These are phyloP conservation scores for Geoglossum glabrum DNA, from an alignment of 495 filamentous ascomycete genomes.

Conservation along the genomic window DNA sequence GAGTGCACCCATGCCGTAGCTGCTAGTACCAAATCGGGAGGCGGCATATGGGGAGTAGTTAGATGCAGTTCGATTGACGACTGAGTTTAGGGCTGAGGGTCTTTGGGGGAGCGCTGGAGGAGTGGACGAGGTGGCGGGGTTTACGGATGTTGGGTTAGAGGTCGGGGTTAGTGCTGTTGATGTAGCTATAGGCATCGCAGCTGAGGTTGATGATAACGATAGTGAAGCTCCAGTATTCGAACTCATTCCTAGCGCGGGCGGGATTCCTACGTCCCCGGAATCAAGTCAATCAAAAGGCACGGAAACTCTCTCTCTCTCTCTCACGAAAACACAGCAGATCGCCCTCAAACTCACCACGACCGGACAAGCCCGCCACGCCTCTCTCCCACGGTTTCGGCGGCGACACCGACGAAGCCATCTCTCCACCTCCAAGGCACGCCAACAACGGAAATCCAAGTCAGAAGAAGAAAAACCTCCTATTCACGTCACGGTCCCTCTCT, in stretches of 20 bases:
- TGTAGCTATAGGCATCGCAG: slow-evolving; percentile 18
- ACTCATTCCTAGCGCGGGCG: too few relatives aligned
- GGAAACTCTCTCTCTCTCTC: neutral
- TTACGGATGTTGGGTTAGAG: slow-evolving; percentile 19
- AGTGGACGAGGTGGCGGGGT: slow-evolving; percentile 22
- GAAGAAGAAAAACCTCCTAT: neutral
- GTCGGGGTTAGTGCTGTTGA: neutral
- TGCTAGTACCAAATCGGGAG: slow-evolving; percentile 34
- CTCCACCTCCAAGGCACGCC: neutral
- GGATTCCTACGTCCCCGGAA: too few relatives aligned
- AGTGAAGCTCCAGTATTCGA: too few relatives aligned
- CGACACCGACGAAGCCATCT: slow-evolving; percentile 3
- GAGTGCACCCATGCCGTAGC: slow-evolving; percentile 25
- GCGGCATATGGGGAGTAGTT: slow-evolving; percentile 60
- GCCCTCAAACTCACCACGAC: neutral
- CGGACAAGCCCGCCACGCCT: neutral
- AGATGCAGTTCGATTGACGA: slow-evolving; percentile 66
- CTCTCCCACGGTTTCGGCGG: slow-evolving; percentile 9
- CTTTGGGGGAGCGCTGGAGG: slow-evolving; percentile 62
- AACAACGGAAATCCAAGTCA: too few relatives aligned
- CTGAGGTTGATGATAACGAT: slow-evolving; percentile 13
- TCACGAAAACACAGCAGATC: neutral
- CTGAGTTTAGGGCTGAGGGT: slow-evolving; percentile 51
- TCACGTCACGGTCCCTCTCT: neutral
- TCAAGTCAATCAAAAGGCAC: too few relatives aligned